These are phyloP conservation scores for Berkeleyomyces rouxiae DNA, from an alignment of 2,329 filamentous ascomycete genomes.

Conservation along the genomic window DNA sequence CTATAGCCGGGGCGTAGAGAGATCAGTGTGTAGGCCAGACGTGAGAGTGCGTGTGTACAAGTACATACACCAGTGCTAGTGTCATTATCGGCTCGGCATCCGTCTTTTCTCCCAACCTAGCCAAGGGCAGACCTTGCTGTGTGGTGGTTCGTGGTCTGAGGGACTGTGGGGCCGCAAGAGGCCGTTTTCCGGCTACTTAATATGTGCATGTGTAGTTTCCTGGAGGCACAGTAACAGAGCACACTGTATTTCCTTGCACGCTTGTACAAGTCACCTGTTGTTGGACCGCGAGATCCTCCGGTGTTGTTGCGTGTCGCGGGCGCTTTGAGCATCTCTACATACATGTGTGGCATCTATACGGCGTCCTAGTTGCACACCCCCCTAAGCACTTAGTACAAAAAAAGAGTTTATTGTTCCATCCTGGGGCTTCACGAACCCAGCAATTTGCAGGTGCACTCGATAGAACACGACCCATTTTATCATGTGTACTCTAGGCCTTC, in stretches of 20 bases:
- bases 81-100: background rate
- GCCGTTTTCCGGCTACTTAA: background rate
- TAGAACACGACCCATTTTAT: background rate
- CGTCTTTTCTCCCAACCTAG: background rate
- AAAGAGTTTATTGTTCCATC: background rate
- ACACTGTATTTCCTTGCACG: background rate
- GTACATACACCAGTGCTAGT: background rate
- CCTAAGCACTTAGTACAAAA: background rate
- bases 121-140: background rate
- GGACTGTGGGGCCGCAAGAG: background rate
- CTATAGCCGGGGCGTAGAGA: background rate
- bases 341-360: background rate
- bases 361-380: background rate
- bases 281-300: background rate
- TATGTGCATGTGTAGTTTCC: background rate
- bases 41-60: too few species aligned
- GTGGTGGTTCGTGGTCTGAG: background rate
- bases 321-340: too few species aligned
- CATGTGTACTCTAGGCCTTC: too few species aligned
- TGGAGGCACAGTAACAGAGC: background rate
- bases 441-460: background rate
- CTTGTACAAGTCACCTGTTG: background rate
- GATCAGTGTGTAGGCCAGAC: background rate
- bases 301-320: background rate
- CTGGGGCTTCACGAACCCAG: background rate